Base-by-base conservation (phyloP, 192 early-diverging fungal species). In the Cetraspora pellucida region DNA sequence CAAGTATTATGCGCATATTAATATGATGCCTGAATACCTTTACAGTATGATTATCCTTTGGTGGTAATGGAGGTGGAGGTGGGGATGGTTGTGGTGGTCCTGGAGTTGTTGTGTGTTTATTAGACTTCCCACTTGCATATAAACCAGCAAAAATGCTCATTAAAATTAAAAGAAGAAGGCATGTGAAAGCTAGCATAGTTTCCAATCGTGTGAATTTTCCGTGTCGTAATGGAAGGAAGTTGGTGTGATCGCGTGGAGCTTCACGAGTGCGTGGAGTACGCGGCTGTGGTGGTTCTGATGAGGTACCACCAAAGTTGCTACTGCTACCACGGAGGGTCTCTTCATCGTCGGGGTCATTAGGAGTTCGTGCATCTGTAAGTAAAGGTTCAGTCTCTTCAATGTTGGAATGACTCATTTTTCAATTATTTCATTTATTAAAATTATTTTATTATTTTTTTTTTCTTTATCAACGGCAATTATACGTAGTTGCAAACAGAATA, bases 141-240 rank as follows among this genome's bases (percentile, higher is more conserved):
- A 75, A 63, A 30, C 73, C 73, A 49, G 73, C 73, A 44, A 75
- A 75, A 47, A 75, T 44, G 47, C 58, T 47, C 49, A 52, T 75
- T 23, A 63, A 19, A 47, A 75, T 49, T 19, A 75, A 63, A 11
- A 75, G 17, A 2, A 75, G 17, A 11, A 75, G 27, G 44, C 58
- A 44, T 46, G 31, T 49, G 17, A 63, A 61, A 28, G 73, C 60
- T 19, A 75, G 16, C 6, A 63, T 27, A 9, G 46, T 21, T 75
- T 61, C 73, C 16, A 75, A 46, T 19, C 27, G 13, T 11, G 58
- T 43, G 31, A 63, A 75, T 63, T 63, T 75, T 52, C 69, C 49
- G 37, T 50, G 69, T 9, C 49, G 28, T 30, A 52, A 43, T 16
- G 47, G 52, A 28, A 55, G 23, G 27, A 31, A 72, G n/a, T 55